Evolutionary conservation across 2,329 filamentous ascomycete species (phyloP).

Genomic region (Fusarium aywerte): DNA sequence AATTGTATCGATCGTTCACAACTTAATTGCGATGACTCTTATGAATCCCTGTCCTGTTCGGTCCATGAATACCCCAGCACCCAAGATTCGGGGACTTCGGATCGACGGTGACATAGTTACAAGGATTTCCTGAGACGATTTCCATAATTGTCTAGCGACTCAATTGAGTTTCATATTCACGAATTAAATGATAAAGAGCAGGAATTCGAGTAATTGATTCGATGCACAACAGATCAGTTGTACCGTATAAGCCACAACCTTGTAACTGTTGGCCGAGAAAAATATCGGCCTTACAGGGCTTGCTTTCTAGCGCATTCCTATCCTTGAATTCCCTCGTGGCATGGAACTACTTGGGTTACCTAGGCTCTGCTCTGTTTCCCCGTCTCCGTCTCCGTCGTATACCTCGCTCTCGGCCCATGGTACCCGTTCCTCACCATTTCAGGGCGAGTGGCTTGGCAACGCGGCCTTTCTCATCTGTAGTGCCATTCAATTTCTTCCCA

Average conservation of each 20-base stretch:
- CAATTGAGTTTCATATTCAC: not conserved
- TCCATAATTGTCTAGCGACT: conserved; percentile 1
- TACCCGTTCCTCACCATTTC: conserved; percentile 19
- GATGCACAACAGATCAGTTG: not conserved
- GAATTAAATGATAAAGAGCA: not conserved
- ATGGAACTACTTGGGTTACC: not conserved
- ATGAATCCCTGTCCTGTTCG: conserved; percentile 16
- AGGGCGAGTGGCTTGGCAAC: conserved; percentile 36
- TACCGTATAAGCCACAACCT: not conserved
- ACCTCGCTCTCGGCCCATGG: conserved; percentile 40
- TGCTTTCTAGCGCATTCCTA: conserved; percentile 22
- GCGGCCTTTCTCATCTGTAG: conserved; percentile 10
- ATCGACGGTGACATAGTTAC: conserved; percentile 10
- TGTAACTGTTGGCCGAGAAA: not conserved
- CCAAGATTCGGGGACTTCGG: conserved; percentile 30
- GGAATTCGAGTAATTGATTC: not conserved
- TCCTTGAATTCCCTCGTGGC: conserved; percentile 24
- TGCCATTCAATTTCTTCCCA: not conserved
- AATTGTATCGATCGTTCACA: not conserved
- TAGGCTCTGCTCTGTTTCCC: conserved; percentile 3
- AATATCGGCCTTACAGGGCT: conserved; percentile 13
- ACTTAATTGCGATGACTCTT: conserved; percentile 24
- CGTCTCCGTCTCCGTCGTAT: conserved; percentile 35
- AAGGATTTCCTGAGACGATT: conserved; percentile 12
- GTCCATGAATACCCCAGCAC: conserved; percentile 28